These are phyloP conservation scores for Talaromyces sp. DNA, from an alignment of 2,329 filamentous ascomycete genomes.

Conservation along the genomic window DNA sequence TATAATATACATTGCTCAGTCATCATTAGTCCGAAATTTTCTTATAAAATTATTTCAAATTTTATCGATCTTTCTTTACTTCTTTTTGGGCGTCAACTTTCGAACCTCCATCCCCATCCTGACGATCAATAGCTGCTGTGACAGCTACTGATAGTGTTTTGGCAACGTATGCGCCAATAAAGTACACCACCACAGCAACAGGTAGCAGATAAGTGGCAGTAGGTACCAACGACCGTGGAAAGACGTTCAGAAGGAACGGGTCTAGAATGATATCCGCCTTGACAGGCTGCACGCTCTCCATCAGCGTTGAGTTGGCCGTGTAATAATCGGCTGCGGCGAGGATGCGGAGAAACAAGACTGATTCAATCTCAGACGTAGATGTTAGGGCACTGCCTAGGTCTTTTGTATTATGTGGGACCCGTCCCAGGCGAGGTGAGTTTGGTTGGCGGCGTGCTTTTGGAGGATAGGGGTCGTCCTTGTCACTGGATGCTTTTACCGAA, in stretches of 20 bases:
- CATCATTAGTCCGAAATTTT: background rate
- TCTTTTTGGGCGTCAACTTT: background rate
- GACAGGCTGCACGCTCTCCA: conserved; percentile 69
- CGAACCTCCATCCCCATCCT: background rate
- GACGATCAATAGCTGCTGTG: background rate
- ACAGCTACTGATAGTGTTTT: conserved; percentile 21
- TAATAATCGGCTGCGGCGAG: conserved; percentile 80
- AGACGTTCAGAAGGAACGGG: conserved; percentile 71
- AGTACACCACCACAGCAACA: conserved; percentile 52
- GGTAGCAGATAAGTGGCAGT: conserved; percentile 63
- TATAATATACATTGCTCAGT: background rate
- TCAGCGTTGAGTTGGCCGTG: conserved; percentile 66
- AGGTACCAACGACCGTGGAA: conserved; percentile 71
- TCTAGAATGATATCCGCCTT: conserved; percentile 78
- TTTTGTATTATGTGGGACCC: background rate
- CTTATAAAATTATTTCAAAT: too few species aligned
- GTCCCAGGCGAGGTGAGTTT: background rate
- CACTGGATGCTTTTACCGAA: background rate
- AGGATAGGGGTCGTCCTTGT: conserved; percentile 4
- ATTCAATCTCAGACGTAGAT: conserved; percentile 26
- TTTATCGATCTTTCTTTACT: background rate
- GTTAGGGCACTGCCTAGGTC: background rate
- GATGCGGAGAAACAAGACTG: conserved; percentile 67
- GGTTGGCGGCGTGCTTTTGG: conserved; percentile 14
- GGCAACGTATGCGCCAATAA: conserved; percentile 30